Conservation (phyloP, 2,329 filamentous ascomycete species). For the Fusarium beomiforme region DNA sequence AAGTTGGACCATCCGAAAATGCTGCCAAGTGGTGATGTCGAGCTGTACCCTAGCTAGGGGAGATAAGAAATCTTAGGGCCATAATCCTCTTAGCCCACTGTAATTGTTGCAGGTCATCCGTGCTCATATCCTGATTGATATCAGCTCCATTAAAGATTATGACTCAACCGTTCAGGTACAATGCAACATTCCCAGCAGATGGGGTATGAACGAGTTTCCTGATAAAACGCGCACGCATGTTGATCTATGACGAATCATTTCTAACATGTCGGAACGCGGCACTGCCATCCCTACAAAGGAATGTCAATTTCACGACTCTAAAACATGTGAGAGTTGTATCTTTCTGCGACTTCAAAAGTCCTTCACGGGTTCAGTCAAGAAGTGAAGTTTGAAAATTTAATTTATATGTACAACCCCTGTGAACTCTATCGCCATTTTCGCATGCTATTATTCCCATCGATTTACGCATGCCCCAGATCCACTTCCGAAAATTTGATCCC, state of each 20-base stretch:
- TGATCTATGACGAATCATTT: background rate
- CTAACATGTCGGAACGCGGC: background rate
- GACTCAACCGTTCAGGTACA: background rate
- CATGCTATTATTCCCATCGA: background rate
- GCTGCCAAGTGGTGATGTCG: background rate
- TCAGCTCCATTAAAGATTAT: background rate
- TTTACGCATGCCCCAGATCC: background rate
- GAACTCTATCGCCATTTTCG: background rate
- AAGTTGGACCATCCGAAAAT: background rate
- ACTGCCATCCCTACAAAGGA: background rate
- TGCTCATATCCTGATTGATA: background rate
- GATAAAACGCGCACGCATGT: background rate
- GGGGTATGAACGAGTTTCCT: background rate
- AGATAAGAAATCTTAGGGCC: too few relatives aligned
- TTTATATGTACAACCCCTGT: background rate
- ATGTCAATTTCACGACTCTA: background rate
- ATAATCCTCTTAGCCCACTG: background rate
- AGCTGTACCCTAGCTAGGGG: too few relatives aligned
- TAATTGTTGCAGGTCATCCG: background rate
- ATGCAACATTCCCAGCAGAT: background rate
- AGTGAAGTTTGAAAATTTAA: background rate
- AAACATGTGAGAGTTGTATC: accelerated
- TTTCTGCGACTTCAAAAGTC: background rate
- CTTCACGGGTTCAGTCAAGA: accelerated
- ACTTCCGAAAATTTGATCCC: background rate